These are phyloP conservation scores for Mycena maculata DNA, from an alignment of 768 basidiomycete species.

Conservation along the genomic window DNA sequence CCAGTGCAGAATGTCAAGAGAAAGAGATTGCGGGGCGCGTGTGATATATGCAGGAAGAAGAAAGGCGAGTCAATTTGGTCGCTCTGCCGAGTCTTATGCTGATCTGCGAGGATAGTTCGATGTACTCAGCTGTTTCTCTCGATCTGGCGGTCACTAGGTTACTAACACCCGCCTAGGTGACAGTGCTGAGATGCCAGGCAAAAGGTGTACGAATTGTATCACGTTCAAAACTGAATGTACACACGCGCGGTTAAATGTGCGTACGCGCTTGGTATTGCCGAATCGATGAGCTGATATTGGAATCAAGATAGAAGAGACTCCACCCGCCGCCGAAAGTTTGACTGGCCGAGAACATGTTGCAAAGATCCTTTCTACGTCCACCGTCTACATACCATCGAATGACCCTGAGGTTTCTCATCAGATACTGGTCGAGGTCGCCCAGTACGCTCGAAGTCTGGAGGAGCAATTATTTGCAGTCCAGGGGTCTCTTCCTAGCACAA, in stretches of 20 bases:
- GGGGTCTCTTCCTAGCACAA: too few relatives aligned
- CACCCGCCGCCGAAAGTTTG: not conserved
- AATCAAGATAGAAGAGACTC: not conserved
- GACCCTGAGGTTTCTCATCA: constrained; percentile 9
- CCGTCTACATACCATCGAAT: constrained; percentile 14
- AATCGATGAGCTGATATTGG: not conserved
- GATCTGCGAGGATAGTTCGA: constrained; percentile 8
- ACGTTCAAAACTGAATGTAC: constrained; percentile 60
- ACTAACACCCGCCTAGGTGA: constrained; percentile 52
- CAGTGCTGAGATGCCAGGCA: constrained; percentile 66
- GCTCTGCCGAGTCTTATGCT: not conserved
- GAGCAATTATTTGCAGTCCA: constrained; percentile 1
- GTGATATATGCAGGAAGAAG: constrained; percentile 13
- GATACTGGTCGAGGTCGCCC: constrained; percentile 20
- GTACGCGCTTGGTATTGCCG: constrained; percentile 1
- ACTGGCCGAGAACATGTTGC: constrained; percentile 24
- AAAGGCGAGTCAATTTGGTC: not conserved
- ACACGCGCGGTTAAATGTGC: constrained; percentile 66
- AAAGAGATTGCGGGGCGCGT: constrained; percentile 3
- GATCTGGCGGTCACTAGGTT: too few relatives aligned
- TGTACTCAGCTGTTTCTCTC: not conserved
- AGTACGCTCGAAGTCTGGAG: constrained; percentile 29
- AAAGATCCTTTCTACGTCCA: constrained; percentile 16
- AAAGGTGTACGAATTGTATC: constrained; percentile 68
- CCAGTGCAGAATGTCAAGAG: constrained; percentile 6